These are phyloP conservation scores for Piper longum DNA, from an alignment of 164 flowering plant genomes.

Conservation along the genomic window DNA sequence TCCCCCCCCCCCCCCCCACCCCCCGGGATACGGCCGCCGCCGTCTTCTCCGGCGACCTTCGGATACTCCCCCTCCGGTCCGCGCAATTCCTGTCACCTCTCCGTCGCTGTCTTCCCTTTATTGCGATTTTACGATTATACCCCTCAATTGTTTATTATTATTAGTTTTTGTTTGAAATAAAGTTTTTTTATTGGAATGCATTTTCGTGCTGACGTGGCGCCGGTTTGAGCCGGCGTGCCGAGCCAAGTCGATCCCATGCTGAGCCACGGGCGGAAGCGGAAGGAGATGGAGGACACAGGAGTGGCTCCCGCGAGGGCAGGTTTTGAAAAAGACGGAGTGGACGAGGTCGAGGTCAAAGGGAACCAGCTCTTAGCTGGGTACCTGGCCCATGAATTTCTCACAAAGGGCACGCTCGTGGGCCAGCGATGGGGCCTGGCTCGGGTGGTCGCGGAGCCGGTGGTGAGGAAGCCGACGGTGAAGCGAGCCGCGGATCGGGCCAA, in stretches of 20 bases:
- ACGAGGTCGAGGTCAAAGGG: conserved; percentile 9
- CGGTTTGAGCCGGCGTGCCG: neutral
- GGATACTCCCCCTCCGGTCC: neutral
- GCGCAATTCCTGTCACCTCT: no score
- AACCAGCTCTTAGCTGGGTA: conserved; percentile 71
- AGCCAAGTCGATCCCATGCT: conserved; percentile 10
- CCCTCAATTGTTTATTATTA: no score
- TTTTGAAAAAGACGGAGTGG: neutral
- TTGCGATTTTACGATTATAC: no score
- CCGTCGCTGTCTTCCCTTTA: no score
- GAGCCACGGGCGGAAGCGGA: conserved; percentile 44
- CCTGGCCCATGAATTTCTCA: conserved; percentile 66
- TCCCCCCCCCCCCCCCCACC: neutral
- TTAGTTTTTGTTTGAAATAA: no score
- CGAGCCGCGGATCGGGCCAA: neutral
- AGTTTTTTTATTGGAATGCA: neutral
- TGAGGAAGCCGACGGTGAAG: conserved; percentile 5
- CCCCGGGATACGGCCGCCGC: no score
- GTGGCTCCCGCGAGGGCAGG: conserved; percentile 3
- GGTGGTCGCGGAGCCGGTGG: conserved; percentile 22
- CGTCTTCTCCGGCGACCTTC: no score
- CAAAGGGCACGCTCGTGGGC: conserved; percentile 58
- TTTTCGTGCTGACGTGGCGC: conserved; percentile 28
- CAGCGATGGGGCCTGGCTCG: conserved; percentile 46
- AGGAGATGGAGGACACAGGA: conserved; percentile 23